These are phyloP conservation scores for Penicillium brevicompactum DNA, from an alignment of 2,329 filamentous ascomycete genomes.

Conservation along the genomic window DNA sequence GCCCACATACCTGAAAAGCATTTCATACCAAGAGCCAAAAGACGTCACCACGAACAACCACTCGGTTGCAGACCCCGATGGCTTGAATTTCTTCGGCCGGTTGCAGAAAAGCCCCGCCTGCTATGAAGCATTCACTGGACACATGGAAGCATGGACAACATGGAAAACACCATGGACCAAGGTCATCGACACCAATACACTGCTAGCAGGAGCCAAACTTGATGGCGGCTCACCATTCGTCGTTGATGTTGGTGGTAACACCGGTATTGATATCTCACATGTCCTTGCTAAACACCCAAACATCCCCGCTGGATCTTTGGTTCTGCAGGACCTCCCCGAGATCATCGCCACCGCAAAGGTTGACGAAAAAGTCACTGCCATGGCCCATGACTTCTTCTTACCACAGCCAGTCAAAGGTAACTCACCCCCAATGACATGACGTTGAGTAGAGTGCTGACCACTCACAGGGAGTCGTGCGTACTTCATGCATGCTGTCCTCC, in stretches of 20 bases:
- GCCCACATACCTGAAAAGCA: slow-evolving; percentile 36
- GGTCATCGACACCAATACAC: slow-evolving; percentile 29
- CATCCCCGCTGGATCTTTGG: slow-evolving; percentile 32
- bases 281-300: slow-evolving; percentile 36
- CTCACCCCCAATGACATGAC: background rate
- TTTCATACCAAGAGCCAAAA: slow-evolving; percentile 35
- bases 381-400: slow-evolving; percentile 32
- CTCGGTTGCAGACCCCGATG: slow-evolving; percentile 20
- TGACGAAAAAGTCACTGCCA: slow-evolving; percentile 26
- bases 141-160: slow-evolving; percentile 39
- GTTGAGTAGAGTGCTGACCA: background rate
- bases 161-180: slow-evolving; percentile 40
- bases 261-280: slow-evolving; percentile 39
- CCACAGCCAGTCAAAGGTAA: slow-evolving; percentile 31
- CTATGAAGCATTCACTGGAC: slow-evolving; percentile 36
- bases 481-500: slow-evolving; percentile 46
- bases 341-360: slow-evolving; percentile 31
- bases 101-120: slow-evolving; percentile 31
- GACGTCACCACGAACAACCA: slow-evolving; percentile 29
- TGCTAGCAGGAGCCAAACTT: slow-evolving; percentile 22
- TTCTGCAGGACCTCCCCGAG: slow-evolving; percentile 45
- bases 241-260: slow-evolving; percentile 45
- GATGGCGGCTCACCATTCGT: slow-evolving; percentile 29
- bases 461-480: slow-evolving; percentile 40
- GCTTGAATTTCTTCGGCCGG: slow-evolving; percentile 37